Conservation (phyloP, 345 rosid genomes). For the Pelargonium nanum region DNA sequence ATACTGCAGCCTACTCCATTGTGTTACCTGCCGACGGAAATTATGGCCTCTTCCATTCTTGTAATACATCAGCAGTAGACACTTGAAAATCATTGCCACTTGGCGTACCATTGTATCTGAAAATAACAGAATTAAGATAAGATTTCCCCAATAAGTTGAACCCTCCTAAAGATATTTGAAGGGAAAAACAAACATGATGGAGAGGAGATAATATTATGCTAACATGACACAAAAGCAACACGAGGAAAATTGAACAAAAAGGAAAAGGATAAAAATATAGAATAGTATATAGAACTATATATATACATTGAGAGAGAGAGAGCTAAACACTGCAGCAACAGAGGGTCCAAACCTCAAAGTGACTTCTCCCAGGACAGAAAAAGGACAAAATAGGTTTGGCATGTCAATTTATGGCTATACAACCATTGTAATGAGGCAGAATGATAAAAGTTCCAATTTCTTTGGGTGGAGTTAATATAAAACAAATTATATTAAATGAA, state of each 20-base stretch:
- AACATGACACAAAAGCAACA: not conserved
- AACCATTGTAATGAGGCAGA: not conserved
- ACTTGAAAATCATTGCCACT: slow-evolving; percentile 45
- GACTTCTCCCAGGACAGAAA: not conserved
- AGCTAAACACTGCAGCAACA: not conserved
- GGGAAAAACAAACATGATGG: not conserved
- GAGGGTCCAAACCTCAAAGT: not conserved
- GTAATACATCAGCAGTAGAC: slow-evolving; percentile 42
- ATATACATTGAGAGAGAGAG: too few species aligned
- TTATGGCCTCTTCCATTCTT: slow-evolving; percentile 42
- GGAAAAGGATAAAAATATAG: not conserved
- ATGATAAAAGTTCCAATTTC: too few species aligned
- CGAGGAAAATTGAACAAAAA: too few species aligned
- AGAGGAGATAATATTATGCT: not conserved
- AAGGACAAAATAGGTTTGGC: not conserved
- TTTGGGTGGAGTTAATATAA: too few species aligned
- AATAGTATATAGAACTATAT: not conserved
- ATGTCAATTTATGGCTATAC: not conserved
- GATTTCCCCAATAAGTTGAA: not conserved
- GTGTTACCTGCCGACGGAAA: slow-evolving; percentile 44
- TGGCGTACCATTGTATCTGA: slow-evolving; percentile 53
- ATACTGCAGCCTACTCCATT: not conserved
- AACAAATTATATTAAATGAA: too few species aligned
- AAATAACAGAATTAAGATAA: slow-evolving; percentile 7
- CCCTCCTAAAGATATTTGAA: not conserved